Evolutionary conservation across 2,329 filamentous ascomycete genomes (phyloP), one percentile per base, ranked within the genome.

Genomic region (Hypoxylon sp.): DNA sequence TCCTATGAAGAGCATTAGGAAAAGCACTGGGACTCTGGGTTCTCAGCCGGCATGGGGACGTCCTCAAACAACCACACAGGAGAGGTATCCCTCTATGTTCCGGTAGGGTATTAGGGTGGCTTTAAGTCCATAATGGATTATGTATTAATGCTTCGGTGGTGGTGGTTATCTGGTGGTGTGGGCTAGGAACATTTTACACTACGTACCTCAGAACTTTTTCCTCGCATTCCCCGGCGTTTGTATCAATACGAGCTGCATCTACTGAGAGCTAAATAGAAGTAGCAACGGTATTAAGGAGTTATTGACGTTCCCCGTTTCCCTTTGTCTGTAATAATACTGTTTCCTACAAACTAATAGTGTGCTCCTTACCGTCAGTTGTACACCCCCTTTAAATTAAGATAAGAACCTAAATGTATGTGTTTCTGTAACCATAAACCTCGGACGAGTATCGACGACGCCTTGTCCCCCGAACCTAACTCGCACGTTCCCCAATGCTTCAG

Each of bases 21-120:
- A 65, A 38, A 69, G 65, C 51, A 63, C 61, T 3, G 65, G 64
- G n/a, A 60, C 60, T 7, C 9, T 61, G 19, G 61, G 55, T 19
- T 41, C 56, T 5, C 55, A 52, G 15, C 4, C 59, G 13, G 35
- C 56, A 17, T 70, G 62, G 62, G 60, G 51, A 15, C 61, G 64
- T 26, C 51, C 55, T 21, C 57, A 59, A 27, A 55, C 56, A 12
- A 30, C 53, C 36, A 38, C 64, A 11, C 59, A 60, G 21, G 67
- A 70, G 46, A 65, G 67, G 59, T 70, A 69, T 46, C 67, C 67
- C 27, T 70, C 67, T 20, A 68, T 69, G 67, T 68, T 64, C 57
- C 62, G 64, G 25, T 68, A 65, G 15, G 23, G 32, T 26, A 36
- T 21, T 32, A 19, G 20, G 19, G 25, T 35, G 29, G 20, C 30